Base-by-base conservation (phyloP, 768 basidiomycete genomes). In the Mrakia hoshinonis region DNA sequence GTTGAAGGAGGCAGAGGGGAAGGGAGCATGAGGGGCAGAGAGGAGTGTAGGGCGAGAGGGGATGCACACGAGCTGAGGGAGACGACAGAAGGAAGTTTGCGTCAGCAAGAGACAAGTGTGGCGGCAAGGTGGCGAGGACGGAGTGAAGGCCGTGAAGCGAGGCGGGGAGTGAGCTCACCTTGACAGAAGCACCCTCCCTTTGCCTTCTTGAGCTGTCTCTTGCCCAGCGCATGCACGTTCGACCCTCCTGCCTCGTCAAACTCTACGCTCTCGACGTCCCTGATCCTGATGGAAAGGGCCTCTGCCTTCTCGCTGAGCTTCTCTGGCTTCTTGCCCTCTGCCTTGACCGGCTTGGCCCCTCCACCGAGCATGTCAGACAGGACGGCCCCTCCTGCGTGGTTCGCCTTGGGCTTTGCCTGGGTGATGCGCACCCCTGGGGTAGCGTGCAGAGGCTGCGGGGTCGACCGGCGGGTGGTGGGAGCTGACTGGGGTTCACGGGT, bases 111-210 rank as follows among this genome's bases (percentile, higher is more conserved):
- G 43, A 54, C 49, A 43, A 22, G 29, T 9, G 18, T 1, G 15
- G 55, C 22, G 2, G n/a, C 36, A 60, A 29, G 58, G 31, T 3
- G 22, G 38, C 15, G 39, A 24, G 18, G 24, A 2, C 22, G 68
- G 36, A 31, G 46, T 22, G 49, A 11, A 48, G 11, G 29, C 31
- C 34, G 18, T 13, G 1, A 38, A 31, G 20, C 38, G 29, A 31
- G 26, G 20, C 11, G 43, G 31, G 13, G 47, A 2, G 54, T 29
- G 51, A 26, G 52, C 66, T 39, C 52, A 68, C 72, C 72, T 61
- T 61, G 61, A 61, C 72, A 73, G 49, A 73, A 73, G 31, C 72
- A 73, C 20, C 70, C 70, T 22, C 72, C 72, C n/a, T 68, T 68
- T 29, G 26, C 65, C 67, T 73, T 69, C 72, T 73, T 73, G 38